A percentile compares a stretch with the other conserved stretches of the same genome.
These are phyloP conservation scores for Colletotrichum sp. DNA, from an alignment of 2,329 filamentous ascomycete genomes.

Conservation along the genomic window DNA sequence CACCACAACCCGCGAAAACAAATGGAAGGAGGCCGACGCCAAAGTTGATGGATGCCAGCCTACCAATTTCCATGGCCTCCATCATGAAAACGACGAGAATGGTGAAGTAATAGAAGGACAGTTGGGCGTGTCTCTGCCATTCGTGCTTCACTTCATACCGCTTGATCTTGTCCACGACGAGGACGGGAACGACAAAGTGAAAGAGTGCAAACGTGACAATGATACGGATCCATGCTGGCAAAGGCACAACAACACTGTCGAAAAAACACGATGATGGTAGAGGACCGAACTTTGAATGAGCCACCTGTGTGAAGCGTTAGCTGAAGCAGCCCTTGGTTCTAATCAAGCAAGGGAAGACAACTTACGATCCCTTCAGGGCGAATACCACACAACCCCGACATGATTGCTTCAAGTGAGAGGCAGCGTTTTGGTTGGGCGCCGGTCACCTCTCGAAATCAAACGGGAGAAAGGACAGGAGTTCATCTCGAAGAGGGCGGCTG, in stretches of 20 bases:
- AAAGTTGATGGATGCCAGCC: conserved; percentile 21
- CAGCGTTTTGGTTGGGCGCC: background rate
- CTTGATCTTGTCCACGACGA: conserved; percentile 14
- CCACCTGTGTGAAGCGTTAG: background rate
- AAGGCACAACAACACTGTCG: conserved; percentile 27
- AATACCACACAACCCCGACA: conserved; percentile 18
- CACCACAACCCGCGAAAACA: conserved; percentile 24
- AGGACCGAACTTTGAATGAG: conserved; percentile 11
- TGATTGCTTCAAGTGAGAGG: conserved; percentile 10
- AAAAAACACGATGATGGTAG: conserved; percentile 32
- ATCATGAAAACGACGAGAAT: conserved; percentile 26
- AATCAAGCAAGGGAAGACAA: background rate
- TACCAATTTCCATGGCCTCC: conserved; percentile 28
- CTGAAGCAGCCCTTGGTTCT: background rate
- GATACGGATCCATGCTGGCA: conserved; percentile 28
- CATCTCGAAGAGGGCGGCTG: conserved; percentile 6
- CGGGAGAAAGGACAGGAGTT: conserved; percentile 15
- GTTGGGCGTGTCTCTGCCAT: conserved; percentile 23
- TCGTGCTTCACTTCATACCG: conserved; percentile 1
- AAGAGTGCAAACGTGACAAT: conserved; percentile 23
- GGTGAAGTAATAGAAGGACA: conserved; percentile 27
- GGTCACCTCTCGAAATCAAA: conserved; percentile 5
- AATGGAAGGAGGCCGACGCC: conserved; percentile 26
- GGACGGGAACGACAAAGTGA: conserved; percentile 15
- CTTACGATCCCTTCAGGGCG: conserved; percentile 21